Evolutionary conservation across 2,329 filamentous ascomycete species (phyloP).

Genomic region (Aureobasidium sp.): DNA sequence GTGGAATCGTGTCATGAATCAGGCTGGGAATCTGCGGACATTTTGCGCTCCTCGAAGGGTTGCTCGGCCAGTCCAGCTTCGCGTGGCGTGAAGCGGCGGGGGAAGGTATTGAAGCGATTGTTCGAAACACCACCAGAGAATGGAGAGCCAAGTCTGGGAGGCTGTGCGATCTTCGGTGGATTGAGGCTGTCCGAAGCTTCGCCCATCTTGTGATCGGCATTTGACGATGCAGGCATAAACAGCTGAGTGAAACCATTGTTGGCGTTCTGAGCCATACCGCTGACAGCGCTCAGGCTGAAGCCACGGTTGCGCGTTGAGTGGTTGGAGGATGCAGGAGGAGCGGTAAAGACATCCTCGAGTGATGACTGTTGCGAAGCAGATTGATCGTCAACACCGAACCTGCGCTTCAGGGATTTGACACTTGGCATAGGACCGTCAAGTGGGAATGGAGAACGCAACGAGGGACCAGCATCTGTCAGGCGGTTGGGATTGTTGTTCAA

Average conservation of each 20-base stretch:
- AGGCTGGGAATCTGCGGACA: background rate
- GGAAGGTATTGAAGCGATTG: slow-evolving; percentile 40
- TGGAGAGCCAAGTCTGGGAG: slow-evolving; percentile 42
- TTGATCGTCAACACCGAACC: slow-evolving; percentile 45
- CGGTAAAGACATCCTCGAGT: slow-evolving; percentile 41
- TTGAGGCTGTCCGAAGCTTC: slow-evolving; percentile 19
- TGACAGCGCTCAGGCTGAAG: slow-evolving; percentile 53
- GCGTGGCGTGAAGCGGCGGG: slow-evolving; percentile 34
- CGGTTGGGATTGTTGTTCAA: slow-evolving; percentile 20
- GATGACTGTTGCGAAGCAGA: slow-evolving; percentile 36
- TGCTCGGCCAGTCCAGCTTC: slow-evolving; percentile 20
- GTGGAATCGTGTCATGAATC: background rate
- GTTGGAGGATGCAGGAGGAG: slow-evolving; percentile 39
- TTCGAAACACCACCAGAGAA: slow-evolving; percentile 35
- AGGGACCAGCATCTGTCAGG: slow-evolving; percentile 19
- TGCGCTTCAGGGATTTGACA: slow-evolving; percentile 50
- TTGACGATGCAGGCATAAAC: slow-evolving; percentile 42
- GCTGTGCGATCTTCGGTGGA: slow-evolving; percentile 21
- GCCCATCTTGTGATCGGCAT: slow-evolving; percentile 20
- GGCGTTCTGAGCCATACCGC: slow-evolving; percentile 34
- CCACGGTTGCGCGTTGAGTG: slow-evolving; percentile 54
- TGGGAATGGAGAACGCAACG: slow-evolving; percentile 48
- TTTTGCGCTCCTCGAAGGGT: slow-evolving; percentile 11
- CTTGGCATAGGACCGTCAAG: slow-evolving; percentile 47
- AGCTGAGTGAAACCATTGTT: slow-evolving; percentile 42